A percentile compares a stretch with the other conserved stretches of the same genome.
phyloP scores from a whole-genome alignment of 805 yeast species.

The Kluyveromyces starmeri region DNA sequence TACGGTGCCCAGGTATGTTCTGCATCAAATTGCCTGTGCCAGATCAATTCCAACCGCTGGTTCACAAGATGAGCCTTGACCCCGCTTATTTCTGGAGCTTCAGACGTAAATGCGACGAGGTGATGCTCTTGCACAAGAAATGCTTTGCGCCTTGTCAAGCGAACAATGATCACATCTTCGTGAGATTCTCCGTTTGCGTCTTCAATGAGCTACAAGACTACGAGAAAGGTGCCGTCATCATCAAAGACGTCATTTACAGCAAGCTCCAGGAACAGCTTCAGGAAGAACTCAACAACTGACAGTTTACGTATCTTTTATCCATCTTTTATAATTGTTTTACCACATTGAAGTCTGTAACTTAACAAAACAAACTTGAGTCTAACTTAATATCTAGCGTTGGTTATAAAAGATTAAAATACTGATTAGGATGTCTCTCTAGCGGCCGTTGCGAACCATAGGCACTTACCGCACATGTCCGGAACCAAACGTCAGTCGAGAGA shows the following conservation, averaged over 20 bases:
- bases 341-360: too few species aligned
- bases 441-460: too few species aligned
- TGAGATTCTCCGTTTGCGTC: constrained; percentile 52
- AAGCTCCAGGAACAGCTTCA: constrained; percentile 13
- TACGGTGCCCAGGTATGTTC: constrained; percentile 17
- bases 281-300: too few species aligned
- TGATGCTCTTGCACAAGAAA: constrained; percentile 26
- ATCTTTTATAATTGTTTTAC: too few species aligned
- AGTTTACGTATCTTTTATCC: too few species aligned
- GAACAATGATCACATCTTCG: constrained; percentile 35
- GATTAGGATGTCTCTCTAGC: too few species aligned
- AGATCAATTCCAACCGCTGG: constrained; percentile 16
- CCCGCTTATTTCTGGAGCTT: constrained; percentile 10
- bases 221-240: constrained; percentile 35
- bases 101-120: constrained; percentile 16
- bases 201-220: constrained; percentile 52
- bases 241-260: constrained; percentile 28
- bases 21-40: constrained; percentile 37
- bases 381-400: too few species aligned
- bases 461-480: too few species aligned
- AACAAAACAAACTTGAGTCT: too few species aligned
- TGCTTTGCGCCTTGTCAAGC: constrained; percentile 40
- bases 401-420: too few species aligned
- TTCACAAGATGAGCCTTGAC: constrained; percentile 13
- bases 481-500: neutral